Conservation (phyloP, 164 flowering plant genomes). For the Magnolia changhungtana region DNA sequence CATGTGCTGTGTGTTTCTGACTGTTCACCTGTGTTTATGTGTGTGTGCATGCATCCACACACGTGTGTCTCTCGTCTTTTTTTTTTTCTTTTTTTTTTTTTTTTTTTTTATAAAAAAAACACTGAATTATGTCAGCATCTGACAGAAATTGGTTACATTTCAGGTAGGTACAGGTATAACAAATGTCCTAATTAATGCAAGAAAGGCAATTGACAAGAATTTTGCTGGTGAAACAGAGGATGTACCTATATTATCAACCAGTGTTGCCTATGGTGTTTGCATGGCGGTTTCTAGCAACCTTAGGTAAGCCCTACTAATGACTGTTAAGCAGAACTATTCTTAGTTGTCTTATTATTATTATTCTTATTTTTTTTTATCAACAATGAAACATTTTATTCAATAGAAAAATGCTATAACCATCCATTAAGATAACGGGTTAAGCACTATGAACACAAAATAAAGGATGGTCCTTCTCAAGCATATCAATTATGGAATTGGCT, state of each 20-base stretch:
- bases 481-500: no score
- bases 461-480: no score
- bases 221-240: constrained; percentile 71
- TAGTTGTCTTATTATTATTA: not conserved
- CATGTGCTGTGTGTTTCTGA: no score
- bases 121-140: not conserved
- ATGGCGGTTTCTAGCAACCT: constrained; percentile 98
- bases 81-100: no score
- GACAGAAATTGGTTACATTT: not conserved
- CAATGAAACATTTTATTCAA: not conserved
- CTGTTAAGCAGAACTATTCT: not conserved
- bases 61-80: no score
- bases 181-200: constrained; percentile 73
- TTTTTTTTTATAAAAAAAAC: no score
- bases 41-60: no score
- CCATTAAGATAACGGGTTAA: no score
- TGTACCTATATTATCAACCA: constrained; percentile 79
- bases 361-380: not conserved
- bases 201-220: constrained; percentile 68
- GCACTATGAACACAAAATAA: no score
- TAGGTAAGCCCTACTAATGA: constrained; percentile 43
- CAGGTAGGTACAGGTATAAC: constrained; percentile 89
- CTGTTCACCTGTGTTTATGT: no score
- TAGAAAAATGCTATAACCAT: no score
- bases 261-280: constrained; percentile 92